A percentile compares a stretch with the other conserved stretches of the same genome.
Conservation (phyloP, 805 yeast species). For the Brettanomyces bruxellensis region DNA sequence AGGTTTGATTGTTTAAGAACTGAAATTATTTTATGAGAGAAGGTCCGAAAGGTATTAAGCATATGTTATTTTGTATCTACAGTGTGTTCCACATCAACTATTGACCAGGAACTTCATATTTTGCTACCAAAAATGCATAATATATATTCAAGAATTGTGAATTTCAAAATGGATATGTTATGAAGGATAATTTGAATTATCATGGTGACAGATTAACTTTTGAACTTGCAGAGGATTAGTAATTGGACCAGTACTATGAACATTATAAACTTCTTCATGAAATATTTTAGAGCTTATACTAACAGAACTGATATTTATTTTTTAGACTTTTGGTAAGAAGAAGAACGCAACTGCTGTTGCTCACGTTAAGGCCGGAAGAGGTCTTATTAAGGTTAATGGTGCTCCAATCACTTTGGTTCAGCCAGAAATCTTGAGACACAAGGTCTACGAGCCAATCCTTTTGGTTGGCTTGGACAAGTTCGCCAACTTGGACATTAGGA, state of each 20-base stretch:
- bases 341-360: constrained; percentile 99
- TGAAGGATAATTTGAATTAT: too few relatives aligned
- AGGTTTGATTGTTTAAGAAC: too few relatives aligned
- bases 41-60: too few relatives aligned
- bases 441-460: constrained; percentile 98
- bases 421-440: constrained; percentile 98
- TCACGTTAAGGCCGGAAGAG: constrained; percentile 98
- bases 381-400: constrained; percentile 99
- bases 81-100: too few relatives aligned
- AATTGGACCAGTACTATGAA: background rate
- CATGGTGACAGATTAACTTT: background rate
- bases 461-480: constrained; percentile 98
- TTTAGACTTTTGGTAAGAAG: constrained; percentile 85
- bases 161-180: too few relatives aligned
- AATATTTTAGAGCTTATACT: too few relatives aligned
- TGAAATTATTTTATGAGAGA: too few relatives aligned
- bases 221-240: constrained; percentile 12
- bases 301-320: background rate
- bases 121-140: too few relatives aligned
- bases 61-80: too few relatives aligned
- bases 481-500: constrained; percentile 97
- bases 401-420: constrained; percentile 97
- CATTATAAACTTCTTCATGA: background rate
- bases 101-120: too few relatives aligned
- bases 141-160: too few relatives aligned